These are phyloP conservation scores for Pythium aphanidermatum DNA, from an alignment of 352 stramenopile species.

Conservation along the genomic window DNA sequence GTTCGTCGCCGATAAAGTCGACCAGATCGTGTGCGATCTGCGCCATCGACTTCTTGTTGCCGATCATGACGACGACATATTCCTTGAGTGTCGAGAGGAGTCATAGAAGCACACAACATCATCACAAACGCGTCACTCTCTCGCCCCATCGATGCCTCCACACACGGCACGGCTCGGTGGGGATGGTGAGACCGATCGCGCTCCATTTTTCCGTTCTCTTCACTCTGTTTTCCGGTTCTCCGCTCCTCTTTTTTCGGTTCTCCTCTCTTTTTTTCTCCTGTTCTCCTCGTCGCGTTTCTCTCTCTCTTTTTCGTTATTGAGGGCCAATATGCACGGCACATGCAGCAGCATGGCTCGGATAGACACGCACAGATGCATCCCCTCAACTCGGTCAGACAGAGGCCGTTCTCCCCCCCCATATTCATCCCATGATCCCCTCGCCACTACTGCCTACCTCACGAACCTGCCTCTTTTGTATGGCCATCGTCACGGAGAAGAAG, in stretches of 20 bases:
- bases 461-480: too few relatives aligned
- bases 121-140: constrained; percentile 19
- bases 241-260: constrained; percentile 8
- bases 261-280: constrained; percentile 19
- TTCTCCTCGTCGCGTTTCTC: constrained; percentile 21
- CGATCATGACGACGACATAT: constrained; percentile 83
- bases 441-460: too few relatives aligned
- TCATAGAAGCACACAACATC: constrained; percentile 7
- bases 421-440: too few relatives aligned
- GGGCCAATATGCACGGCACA: constrained; percentile 19
- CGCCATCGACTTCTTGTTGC: constrained; percentile 84
- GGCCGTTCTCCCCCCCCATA: too few relatives aligned
- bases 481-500: background rate
- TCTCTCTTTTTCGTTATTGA: constrained; percentile 25
- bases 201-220: constrained; percentile 6
- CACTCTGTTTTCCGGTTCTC: constrained; percentile 8
- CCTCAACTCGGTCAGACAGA: too few relatives aligned
- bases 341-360: too few relatives aligned
- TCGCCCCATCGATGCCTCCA: too few relatives aligned
- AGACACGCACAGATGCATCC: constrained; percentile 13
- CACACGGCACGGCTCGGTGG: too few relatives aligned
- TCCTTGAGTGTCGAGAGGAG: constrained; percentile 38
- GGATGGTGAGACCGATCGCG: background rate
- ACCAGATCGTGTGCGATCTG: constrained; percentile 78
- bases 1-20: constrained; percentile 81